Evolutionary conservation across 106 monocot species (phyloP).

Genomic region (Xerophyta viscosa): DNA sequence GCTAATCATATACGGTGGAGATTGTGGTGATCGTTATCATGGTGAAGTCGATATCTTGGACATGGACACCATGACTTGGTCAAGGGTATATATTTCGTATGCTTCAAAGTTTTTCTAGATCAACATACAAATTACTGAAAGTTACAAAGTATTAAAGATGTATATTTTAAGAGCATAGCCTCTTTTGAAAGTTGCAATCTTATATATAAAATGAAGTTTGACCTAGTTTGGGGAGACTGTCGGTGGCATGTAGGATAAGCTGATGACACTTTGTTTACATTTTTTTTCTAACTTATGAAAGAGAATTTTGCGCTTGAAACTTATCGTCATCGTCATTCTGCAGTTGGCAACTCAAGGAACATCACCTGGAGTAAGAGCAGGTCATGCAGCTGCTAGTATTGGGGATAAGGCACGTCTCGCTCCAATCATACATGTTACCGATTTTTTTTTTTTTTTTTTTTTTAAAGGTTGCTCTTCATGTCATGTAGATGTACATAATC

Average conservation of each 20-base stretch:
- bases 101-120: not conserved
- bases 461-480: not conserved
- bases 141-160: no score
- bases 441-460: no score
- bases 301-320: not conserved
- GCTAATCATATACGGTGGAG: conserved; percentile 75
- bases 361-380: conserved; percentile 84
- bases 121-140: no score
- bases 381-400: conserved; percentile 67
- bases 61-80: conserved; percentile 64
- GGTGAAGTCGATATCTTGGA: conserved; percentile 89
- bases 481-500: conserved; percentile 63
- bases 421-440: not conserved
- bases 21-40: conserved; percentile 83
- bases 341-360: conserved; percentile 68
- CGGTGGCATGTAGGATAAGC: no score
- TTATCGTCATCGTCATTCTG: not conserved
- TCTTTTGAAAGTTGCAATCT: no score
- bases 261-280: no score
- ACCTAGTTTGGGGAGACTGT: no score
- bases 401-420: conserved; percentile 50
- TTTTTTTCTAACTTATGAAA: not conserved
- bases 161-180: no score
- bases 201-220: no score
- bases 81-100: conserved; percentile 39